A percentile compares a stretch with the other conserved stretches of the same genome.
phyloP scores from a whole-genome alignment of 179 eudicot genomes.

The Monotropa hypopitys region DNA sequence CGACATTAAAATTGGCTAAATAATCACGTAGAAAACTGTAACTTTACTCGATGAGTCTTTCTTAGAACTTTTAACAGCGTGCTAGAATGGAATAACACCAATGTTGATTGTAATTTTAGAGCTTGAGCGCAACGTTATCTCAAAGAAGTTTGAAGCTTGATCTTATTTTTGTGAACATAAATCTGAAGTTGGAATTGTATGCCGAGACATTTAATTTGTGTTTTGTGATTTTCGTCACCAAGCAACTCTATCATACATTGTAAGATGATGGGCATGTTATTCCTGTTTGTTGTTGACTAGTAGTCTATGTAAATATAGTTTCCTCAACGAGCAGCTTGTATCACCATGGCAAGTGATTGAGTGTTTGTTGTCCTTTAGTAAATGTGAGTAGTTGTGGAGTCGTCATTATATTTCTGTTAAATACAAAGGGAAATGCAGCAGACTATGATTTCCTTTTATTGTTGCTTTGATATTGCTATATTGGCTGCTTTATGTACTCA shows the following conservation, averaged over 20 bases:
- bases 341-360: background rate
- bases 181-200: background rate
- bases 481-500: background rate
- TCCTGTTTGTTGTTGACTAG: background rate
- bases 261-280: background rate
- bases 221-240: constrained; percentile 2
- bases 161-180: background rate
- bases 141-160: background rate
- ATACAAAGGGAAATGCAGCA: background rate
- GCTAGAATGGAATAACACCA: background rate
- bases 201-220: background rate
- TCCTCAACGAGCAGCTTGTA: background rate
- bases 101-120: background rate
- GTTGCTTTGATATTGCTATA: background rate
- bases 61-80: background rate
- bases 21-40: too few relatives aligned
- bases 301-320: background rate
- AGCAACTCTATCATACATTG: background rate
- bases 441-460: background rate
- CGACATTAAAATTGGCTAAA: too few relatives aligned
- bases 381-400: background rate
- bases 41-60: background rate
- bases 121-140: background rate
- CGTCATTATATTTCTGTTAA: background rate
- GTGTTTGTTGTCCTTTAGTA: background rate